Percentiles rank a stretch among this genome's conserved stretches.
Evolutionary conservation across 2,329 filamentous ascomycete genomes (phyloP).

Genomic region (Calonectria montana): DNA sequence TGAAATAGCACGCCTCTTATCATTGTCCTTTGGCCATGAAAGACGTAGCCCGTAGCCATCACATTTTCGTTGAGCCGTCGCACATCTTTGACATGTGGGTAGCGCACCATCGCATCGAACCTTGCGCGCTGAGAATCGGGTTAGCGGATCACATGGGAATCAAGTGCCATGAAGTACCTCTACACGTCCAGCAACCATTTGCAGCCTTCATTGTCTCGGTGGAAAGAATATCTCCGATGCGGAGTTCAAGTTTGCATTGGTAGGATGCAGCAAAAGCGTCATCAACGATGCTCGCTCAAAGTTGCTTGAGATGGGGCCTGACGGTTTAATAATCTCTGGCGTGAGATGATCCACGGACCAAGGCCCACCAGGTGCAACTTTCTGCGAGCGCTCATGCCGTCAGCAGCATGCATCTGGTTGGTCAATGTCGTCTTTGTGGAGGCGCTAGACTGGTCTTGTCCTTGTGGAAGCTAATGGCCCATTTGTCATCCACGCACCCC

Average conservation of each 20-base stretch:
- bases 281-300: slow-evolving; percentile 1
- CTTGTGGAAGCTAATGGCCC: neutral
- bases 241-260: neutral
- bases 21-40: slow-evolving; percentile 31
- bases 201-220: slow-evolving; percentile 20
- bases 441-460: neutral
- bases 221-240: neutral
- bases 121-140: slow-evolving; percentile 26
- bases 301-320: slow-evolving; percentile 15
- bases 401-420: neutral
- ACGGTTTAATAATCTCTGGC: neutral
- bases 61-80: slow-evolving; percentile 10
- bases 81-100: slow-evolving; percentile 27
- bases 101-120: slow-evolving; percentile 32
- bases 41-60: slow-evolving; percentile 30
- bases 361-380: slow-evolving; percentile 18
- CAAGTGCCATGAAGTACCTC: slow-evolving; percentile 22
- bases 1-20: slow-evolving; percentile 27
- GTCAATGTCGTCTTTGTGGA: neutral
- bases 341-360: neutral
- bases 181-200: slow-evolving; percentile 35
- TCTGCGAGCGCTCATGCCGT: neutral
- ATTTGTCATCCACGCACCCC: neutral
- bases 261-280: neutral
- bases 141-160: neutral